These are phyloP conservation scores for Erodium maritimum DNA, from an alignment of 345 rosid species.

Conservation along the genomic window DNA sequence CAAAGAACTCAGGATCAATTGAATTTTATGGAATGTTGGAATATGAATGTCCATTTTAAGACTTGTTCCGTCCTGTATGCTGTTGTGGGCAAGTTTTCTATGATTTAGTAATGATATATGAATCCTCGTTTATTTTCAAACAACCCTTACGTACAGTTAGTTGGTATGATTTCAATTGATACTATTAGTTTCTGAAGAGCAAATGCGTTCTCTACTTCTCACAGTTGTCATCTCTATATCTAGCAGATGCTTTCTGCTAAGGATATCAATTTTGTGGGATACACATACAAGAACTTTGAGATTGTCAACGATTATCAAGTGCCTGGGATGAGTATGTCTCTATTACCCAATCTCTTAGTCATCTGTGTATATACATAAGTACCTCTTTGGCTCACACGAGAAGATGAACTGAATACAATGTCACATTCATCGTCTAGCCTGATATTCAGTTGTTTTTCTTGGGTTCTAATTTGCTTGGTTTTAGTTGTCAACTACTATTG, in stretches of 20 bases:
- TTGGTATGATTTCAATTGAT: neutral
- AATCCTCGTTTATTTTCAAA: too few species aligned
- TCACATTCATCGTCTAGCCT: neutral
- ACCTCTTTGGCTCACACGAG: too few species aligned
- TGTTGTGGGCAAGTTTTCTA: neutral
- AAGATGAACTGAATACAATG: neutral
- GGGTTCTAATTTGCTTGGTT: neutral
- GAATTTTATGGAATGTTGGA: neutral
- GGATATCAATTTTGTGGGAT: constrained; percentile 71
- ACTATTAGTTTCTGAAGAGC: neutral
- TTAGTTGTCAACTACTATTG: neutral
- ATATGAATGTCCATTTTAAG: neutral
- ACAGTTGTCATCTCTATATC: neutral
- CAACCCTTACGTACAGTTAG: neutral
- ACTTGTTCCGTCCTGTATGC: neutral
- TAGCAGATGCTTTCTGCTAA: constrained; percentile 73
- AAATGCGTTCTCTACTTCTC: too few species aligned
- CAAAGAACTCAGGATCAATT: neutral
- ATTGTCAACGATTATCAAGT: constrained; percentile 78
- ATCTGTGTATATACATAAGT: neutral
- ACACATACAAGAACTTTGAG: constrained; percentile 76
- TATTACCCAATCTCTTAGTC: neutral
- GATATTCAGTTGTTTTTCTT: neutral
- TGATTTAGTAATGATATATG: neutral
- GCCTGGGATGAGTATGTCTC: constrained; percentile 55